Conservation (phyloP, 345 rosid species). For the Salix suchowensis region DNA sequence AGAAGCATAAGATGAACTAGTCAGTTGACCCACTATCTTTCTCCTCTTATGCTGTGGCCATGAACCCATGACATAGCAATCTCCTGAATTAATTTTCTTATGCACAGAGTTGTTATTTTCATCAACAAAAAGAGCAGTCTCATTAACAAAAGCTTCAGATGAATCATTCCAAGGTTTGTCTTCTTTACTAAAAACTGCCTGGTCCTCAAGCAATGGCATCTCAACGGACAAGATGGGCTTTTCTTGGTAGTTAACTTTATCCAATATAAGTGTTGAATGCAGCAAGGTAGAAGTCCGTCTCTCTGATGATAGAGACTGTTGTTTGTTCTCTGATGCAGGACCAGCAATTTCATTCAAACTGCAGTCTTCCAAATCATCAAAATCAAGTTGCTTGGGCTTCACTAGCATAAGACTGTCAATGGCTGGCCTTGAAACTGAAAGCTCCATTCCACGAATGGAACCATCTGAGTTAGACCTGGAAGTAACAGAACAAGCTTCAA, state of each 20-base stretch:
- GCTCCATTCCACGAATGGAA: constrained; percentile 21
- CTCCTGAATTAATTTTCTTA: constrained; percentile 17
- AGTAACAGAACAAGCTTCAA: constrained; percentile 24
- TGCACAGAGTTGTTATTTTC: constrained; percentile 12
- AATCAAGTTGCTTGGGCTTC: constrained; percentile 41
- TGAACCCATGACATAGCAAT: constrained; percentile 17
- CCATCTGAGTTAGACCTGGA: constrained; percentile 25
- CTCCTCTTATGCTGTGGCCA: constrained; percentile 47
- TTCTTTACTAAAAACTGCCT: constrained; percentile 14
- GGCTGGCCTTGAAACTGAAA: constrained; percentile 17
- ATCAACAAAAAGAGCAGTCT: constrained; percentile 1
- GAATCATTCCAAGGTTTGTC: constrained; percentile 17
- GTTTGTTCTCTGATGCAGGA: constrained; percentile 19
- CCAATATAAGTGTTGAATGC: constrained; percentile 16
- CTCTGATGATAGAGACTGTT: constrained; percentile 18
- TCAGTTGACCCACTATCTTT: constrained; percentile 30
- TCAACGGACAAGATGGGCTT: constrained; percentile 15
- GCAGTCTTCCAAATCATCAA: constrained; percentile 33
- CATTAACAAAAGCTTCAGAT: constrained; percentile 19
- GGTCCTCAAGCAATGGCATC: constrained; percentile 24
- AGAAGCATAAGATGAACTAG: constrained; percentile 29
- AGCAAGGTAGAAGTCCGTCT: constrained; percentile 18
- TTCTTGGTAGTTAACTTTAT: constrained; percentile 22
- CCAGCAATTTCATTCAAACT: constrained; percentile 17
- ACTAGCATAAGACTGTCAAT: constrained; percentile 24